Percentiles rank a stretch among this genome's conserved stretches.
phyloP scores from a whole-genome alignment of 2,329 filamentous ascomycete genomes.

The Verticillium zaregamsianum region DNA sequence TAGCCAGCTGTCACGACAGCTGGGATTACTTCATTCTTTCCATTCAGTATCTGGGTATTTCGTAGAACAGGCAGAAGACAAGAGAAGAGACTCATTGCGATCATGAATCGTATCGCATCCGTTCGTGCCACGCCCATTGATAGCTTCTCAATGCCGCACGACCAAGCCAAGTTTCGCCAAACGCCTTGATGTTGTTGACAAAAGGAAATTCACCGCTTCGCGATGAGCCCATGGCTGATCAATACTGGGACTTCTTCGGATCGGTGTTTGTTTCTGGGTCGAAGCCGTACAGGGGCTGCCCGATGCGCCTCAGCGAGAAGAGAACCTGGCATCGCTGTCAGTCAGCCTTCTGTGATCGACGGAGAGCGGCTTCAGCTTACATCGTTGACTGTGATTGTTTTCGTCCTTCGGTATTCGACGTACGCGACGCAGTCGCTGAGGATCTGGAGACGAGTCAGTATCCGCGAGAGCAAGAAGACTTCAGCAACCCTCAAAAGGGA shows the following conservation, averaged over 20 bases:
- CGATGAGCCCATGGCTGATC: neutral
- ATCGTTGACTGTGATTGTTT: conserved; percentile 61
- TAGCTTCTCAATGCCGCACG: neutral
- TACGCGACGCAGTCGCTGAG: conserved; percentile 44
- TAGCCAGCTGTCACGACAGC: conserved; percentile 1
- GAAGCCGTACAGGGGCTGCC: conserved; percentile 55
- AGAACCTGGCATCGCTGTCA: conserved; percentile 42
- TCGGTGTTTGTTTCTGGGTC: conserved; percentile 32
- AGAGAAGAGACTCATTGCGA: neutral
- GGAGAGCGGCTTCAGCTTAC: conserved; percentile 34
- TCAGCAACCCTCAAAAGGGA: neutral
- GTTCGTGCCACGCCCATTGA: neutral
- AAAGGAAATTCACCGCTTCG: neutral
- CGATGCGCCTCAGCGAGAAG: conserved; percentile 41
- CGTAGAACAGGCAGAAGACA: neutral
- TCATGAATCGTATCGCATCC: too few species aligned
- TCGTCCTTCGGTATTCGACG: conserved; percentile 49
- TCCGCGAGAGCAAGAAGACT: neutral
- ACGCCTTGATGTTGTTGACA: neutral
- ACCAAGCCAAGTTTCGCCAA: neutral
- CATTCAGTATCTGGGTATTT: neutral
- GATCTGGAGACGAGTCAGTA: conserved; percentile 36
- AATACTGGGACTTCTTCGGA: neutral
- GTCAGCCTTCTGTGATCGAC: neutral
- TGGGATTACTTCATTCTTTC: neutral